phyloP scores from a whole-genome alignment of 176 grass and related monocot species.

The Oryza coarctata region DNA sequence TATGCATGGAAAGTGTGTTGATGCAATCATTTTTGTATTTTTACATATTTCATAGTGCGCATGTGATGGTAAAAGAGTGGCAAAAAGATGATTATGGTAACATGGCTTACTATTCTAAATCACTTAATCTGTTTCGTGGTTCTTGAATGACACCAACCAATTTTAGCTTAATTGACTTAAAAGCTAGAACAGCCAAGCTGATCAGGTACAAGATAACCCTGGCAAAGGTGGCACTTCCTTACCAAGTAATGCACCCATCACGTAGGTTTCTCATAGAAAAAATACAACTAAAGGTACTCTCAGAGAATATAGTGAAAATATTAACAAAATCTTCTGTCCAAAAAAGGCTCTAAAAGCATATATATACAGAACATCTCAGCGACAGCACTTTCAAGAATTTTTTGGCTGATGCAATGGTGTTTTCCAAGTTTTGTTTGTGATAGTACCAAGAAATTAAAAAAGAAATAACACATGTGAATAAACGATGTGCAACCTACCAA shows the following conservation, averaged over 20 bases:
- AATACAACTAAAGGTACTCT: neutral
- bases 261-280: neutral
- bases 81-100: neutral
- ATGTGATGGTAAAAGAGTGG: neutral
- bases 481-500: neutral
- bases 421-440: neutral
- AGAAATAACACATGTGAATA: neutral
- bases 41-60: neutral
- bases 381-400: neutral
- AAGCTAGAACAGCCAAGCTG: neutral
- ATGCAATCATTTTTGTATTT: neutral
- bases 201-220: neutral
- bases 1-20: neutral
- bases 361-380: neutral
- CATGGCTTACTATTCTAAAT: neutral
- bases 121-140: no score
- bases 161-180: no score
- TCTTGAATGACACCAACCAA: no score
- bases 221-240: neutral
- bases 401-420: neutral
- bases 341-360: neutral
- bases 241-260: neutral
- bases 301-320: neutral
- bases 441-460: neutral
- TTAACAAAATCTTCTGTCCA: neutral